phyloP scores from a whole-genome alignment of 768 basidiomycete genomes.

The Candolleomyces efflorescens region DNA sequence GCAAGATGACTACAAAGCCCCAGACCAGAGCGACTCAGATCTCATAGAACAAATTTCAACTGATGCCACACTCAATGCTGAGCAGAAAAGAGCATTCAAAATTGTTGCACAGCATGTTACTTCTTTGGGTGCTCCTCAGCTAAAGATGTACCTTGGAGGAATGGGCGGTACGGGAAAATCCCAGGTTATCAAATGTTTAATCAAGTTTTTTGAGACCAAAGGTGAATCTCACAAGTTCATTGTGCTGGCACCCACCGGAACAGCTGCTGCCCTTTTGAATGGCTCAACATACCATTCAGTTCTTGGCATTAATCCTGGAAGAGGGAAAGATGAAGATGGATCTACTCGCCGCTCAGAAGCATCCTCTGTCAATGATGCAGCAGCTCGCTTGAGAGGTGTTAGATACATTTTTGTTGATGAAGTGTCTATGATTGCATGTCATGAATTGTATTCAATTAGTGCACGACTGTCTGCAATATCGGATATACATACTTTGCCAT shows the following conservation, averaged over 20 bases:
- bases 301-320: slow-evolving; percentile 20
- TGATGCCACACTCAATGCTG: slow-evolving; percentile 19
- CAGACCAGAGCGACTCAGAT: no score
- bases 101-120: slow-evolving; percentile 15
- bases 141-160: slow-evolving; percentile 29
- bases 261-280: slow-evolving; percentile 25
- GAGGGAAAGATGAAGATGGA: no score
- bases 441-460: slow-evolving; percentile 26
- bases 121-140: slow-evolving; percentile 13
- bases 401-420: slow-evolving; percentile 23
- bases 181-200: slow-evolving; percentile 21
- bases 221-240: slow-evolving; percentile 19
- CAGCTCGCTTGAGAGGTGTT: slow-evolving; percentile 11
- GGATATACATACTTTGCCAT: slow-evolving; percentile 16
- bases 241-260: slow-evolving; percentile 28
- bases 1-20: no score
- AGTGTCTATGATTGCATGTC: slow-evolving; percentile 37
- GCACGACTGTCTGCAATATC: slow-evolving; percentile 16
- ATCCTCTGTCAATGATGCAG: slow-evolving; percentile 11
- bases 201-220: slow-evolving; percentile 14
- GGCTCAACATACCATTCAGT: slow-evolving; percentile 34
- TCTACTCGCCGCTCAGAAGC: no score
- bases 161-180: slow-evolving; percentile 30
- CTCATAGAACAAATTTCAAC: no score
- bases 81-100: slow-evolving; percentile 27